Evolutionary conservation across 495 filamentous ascomycete species (phyloP), one percentile per base, ranked within the genome.

Genomic region (Podospora australis): DNA sequence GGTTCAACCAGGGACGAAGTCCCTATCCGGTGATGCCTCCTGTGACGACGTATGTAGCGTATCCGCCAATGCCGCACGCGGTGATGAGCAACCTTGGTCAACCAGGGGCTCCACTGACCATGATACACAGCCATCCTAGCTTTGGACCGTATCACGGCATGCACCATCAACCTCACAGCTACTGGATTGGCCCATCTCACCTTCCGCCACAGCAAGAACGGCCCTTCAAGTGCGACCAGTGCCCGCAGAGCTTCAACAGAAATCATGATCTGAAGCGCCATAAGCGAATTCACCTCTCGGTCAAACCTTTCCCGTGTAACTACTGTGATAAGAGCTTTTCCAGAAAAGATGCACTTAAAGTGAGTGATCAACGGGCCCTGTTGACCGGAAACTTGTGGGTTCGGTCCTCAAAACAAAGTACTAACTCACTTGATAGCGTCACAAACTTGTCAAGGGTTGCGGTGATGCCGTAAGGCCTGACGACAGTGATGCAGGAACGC

Each of bases 221-320:
- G 6, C 92, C 94, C 0, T 98, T 92, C 72, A 92, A 92, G 58
- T 98, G 92, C 63, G 88, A 96, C 55, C 73, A 85, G 59, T 98
- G 94, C 57, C 81, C 86, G 1, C 87, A 94, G 58, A 87, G 86
- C 44, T 98, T 98, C 75, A 98, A 95, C 63, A 77, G 92, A 5
- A 98, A 98, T 47, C 94, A 98, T 59, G 94, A 98, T 60, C 70
- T 98, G 45, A 98, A 98, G 65, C 79, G 92, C 36, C 92, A 98
- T 57, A 95, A 95, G 65, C 72, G 90, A 47, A 98, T 98, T 47
- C 92, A 98, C 66, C 69, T 97, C 39, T 86, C 89, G 0, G 86
- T 97, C 39, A 98, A 98, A 73, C 92, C 92, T 0, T 97, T 89
- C 64, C 90, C 92, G 0, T 98, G 92, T 59, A 77, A 66, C 9